Percentiles rank a stretch among this genome's conserved stretches.
These are phyloP conservation scores for Trichocladium antarcticum DNA, from an alignment of 495 filamentous ascomycete genomes.

Conservation along the genomic window DNA sequence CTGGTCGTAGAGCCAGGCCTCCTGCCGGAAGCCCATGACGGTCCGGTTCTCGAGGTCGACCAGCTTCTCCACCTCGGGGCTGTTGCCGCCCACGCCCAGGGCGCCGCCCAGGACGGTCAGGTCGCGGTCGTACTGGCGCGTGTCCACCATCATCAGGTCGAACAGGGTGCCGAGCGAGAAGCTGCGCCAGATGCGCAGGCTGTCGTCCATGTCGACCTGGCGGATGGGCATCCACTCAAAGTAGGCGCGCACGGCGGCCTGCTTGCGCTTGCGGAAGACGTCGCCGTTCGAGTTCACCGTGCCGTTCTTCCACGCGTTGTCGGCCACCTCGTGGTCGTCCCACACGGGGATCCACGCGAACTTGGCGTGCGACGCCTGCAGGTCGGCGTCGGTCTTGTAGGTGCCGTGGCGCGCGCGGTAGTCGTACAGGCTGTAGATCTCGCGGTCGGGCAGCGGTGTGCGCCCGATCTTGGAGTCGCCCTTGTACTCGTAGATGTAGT, in stretches of 20 bases:
- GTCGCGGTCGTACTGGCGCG: conserved; percentile 53
- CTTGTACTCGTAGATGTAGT: conserved; percentile 59
- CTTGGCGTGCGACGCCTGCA: conserved; percentile 43
- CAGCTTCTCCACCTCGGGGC: conserved; percentile 6
- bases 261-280: conserved; percentile 26
- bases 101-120: conserved; percentile 32
- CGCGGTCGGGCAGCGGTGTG: conserved; percentile 43
- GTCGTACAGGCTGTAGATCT: conserved; percentile 43
- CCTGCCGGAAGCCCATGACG: conserved; percentile 54
- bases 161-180: conserved; percentile 55
- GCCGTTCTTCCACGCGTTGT: conserved; percentile 52
- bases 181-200: conserved; percentile 54
- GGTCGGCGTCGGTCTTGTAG: conserved; percentile 53
- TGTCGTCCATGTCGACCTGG: conserved; percentile 59
- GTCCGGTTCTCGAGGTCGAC: conserved; percentile 36
- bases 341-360: conserved; percentile 61
- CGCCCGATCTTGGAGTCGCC: conserved; percentile 38
- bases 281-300: conserved; percentile 52
- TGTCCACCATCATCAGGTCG: conserved; percentile 60
- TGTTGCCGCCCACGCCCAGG: conserved; percentile 12
- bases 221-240: conserved; percentile 60
- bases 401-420: conserved; percentile 49
- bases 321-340: conserved; percentile 60
- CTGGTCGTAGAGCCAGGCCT: conserved; percentile 56
- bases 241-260: conserved; percentile 56